A percentile compares a stretch with the other conserved stretches of the same genome.
Conservation (phyloP, 2,329 filamentous ascomycete species). For the Clarireedia paspali region DNA sequence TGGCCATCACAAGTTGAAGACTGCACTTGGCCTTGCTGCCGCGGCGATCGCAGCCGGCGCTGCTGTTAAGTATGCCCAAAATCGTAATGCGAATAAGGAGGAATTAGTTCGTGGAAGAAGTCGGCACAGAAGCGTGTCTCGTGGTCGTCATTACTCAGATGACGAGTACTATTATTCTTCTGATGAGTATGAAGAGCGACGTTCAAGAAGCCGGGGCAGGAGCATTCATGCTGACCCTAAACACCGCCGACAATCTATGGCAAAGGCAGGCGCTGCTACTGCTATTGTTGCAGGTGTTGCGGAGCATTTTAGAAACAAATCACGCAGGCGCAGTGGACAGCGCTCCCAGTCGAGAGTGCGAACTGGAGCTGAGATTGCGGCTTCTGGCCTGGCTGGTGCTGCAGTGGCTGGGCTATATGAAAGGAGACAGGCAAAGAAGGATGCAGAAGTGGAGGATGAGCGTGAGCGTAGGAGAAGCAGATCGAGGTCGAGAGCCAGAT, state of each 20-base stretch:
- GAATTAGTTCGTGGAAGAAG: constrained; percentile 46
- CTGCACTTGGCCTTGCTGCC: constrained; percentile 54
- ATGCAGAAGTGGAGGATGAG: constrained; percentile 33
- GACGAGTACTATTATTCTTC: constrained; percentile 14
- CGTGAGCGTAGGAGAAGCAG: constrained; percentile 19
- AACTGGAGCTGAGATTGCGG: constrained; percentile 52
- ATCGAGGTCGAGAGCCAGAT: constrained; percentile 43
- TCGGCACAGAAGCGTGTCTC: constrained; percentile 38
- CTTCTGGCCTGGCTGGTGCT: constrained; percentile 51
- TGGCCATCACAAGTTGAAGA: constrained; percentile 45
- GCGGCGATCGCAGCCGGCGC: constrained; percentile 57
- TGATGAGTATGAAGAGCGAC: constrained; percentile 26
- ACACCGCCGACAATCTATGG: constrained; percentile 26
- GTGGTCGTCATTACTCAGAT: constrained; percentile 35
- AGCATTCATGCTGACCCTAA: constrained; percentile 45
- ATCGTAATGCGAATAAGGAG: constrained; percentile 52
- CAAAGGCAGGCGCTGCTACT: constrained; percentile 38
- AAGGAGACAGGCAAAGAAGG: constrained; percentile 52
- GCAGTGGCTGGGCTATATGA: constrained; percentile 56
- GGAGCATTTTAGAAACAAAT: constrained; percentile 49
- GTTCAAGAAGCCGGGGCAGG: constrained; percentile 32
- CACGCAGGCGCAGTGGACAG: constrained; percentile 36
- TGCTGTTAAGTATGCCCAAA: constrained; percentile 57
- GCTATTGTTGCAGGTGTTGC: constrained; percentile 52
- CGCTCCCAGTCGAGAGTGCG: constrained; percentile 35